Evolutionary conservation across 768 basidiomycete genomes (phyloP), one percentile per base, ranked within the genome.

Genomic region (Lentinula lateritia): DNA sequence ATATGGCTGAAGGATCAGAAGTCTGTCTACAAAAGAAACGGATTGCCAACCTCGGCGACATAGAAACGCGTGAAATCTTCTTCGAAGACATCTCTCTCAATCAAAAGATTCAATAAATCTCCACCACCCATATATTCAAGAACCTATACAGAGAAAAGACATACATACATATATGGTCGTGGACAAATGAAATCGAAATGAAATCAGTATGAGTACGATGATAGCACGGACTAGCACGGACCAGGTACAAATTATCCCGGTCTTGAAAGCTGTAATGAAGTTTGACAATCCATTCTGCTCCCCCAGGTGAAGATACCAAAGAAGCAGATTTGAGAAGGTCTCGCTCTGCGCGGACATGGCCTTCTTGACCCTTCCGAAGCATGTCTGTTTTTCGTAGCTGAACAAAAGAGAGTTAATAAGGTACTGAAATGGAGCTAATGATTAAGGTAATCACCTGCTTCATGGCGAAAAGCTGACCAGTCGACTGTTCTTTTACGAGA

Each of bases 101-200:
- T 96, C 71, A 98, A 81, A 67, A 98, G 85, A 74, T 97, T 97
- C 59, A 99, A 85, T 67, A 98, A 86, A 78, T 98, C 95, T 61
- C 95, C 93, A 61, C 95, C 94, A 64, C 94, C 93, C 93, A 96
- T 96, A 74, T 88, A 97, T 71, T 96, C 92, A 50, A 96, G 83
- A 55, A 95, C 84, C 92, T 93, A 76, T 67, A 66, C 66, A 62
- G 65, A 64, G 65, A 53, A 38, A 32, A 23, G 20, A 8, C 34
- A 13, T 43, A 35, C 23, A 23, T 23, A 8, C 34, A 13, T 62
- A 60, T 43, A 34, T 58, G 46, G 60, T 39, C 62, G 58, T 59
- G 50, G 50, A 38, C 38, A 73, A 74, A 77, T 83, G 80, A 86
- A 83, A 83, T 81, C 79, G 72, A 82, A 78, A 84, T 83, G 79